Evolutionary conservation across 1,139 yeast species (phyloP), one percentile per base, ranked within the genome.

Genomic region (Geotrichum australiense): DNA sequence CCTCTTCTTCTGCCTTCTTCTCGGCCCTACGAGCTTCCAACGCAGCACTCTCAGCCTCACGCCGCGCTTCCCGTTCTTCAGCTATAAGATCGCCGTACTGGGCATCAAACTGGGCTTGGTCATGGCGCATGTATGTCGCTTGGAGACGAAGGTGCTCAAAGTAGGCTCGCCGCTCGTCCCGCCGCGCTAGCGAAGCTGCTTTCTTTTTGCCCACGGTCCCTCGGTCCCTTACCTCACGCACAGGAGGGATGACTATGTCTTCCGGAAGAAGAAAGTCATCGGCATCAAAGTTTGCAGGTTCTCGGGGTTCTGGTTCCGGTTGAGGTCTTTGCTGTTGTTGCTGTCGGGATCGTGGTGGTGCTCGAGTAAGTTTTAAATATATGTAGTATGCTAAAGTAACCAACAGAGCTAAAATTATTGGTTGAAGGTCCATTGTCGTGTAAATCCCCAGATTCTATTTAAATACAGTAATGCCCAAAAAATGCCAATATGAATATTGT

Each of bases 101-200:
- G 18, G 33, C 46, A 7, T 45, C 47, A 15, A 23, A 41, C 37
- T 42, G 35, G 16, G 33, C 43, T 6, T 40, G 43, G 12, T 46
- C 49, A 8, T 37, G 37, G 14, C 41, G 38, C 11, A 27, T 37
- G 22, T 37, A 37, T 12, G 37, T 25, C 11, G 46, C 41, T 18
- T 41, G 38, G 14, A 40, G 28, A 14, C 51, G 43, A n/a, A 43
- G 24, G 30, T 42, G 41, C 37, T 48, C 51, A 23, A 37, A 29
- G 32, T 35, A 47, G 12, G 47, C 47, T 21, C 48, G 39, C 19
- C 37, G 18, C 35, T 47, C 47, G 22, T 47, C 50, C 21, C 39
- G 38, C 7, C 45, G 43, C n/a, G 41, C 45, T 5, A 48, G 22
- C 2, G 50, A 47, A 21, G 37, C 40, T 22, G 51, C 48, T 30